phyloP scores from a whole-genome alignment of 164 flowering plant genomes.

The Taxillus chinensis region DNA sequence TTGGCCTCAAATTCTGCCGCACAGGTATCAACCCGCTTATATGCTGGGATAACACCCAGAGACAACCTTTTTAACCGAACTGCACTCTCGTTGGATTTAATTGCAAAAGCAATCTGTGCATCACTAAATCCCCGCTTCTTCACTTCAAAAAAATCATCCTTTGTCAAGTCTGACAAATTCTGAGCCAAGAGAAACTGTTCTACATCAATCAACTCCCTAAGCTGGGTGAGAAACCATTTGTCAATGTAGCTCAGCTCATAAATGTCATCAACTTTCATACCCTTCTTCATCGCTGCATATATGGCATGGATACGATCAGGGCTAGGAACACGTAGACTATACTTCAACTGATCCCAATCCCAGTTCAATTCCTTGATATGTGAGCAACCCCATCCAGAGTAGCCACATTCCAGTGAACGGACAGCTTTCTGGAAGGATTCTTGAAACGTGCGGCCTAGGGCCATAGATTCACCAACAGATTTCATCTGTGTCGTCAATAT shows the following conservation, averaged over 20 bases:
- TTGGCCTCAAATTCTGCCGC: slow-evolving; percentile 99
- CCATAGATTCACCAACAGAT: slow-evolving; percentile 97
- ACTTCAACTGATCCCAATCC: slow-evolving; percentile 87
- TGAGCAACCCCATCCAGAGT: slow-evolving; percentile 90
- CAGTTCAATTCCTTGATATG: slow-evolving; percentile 62
- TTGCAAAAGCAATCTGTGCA: slow-evolving; percentile 87
- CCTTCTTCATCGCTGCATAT: slow-evolving; percentile 92
- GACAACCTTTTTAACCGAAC: slow-evolving; percentile 63
- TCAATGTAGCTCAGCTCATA: slow-evolving; percentile 67
- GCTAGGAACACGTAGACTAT: slow-evolving; percentile 77
- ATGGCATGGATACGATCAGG: slow-evolving; percentile 87
- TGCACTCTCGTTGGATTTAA: slow-evolving; percentile 63
- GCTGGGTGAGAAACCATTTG: slow-evolving; percentile 91
- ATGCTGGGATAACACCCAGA: slow-evolving; percentile 68
- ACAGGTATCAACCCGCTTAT: slow-evolving; percentile 95
- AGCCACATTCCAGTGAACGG: slow-evolving; percentile 76
- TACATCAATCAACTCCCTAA: slow-evolving; percentile 77
- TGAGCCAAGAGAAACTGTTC: slow-evolving; percentile 56
- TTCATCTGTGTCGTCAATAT: slow-evolving; percentile 94
- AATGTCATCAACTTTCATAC: slow-evolving; percentile 86
- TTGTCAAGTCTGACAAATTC: slow-evolving; percentile 44
- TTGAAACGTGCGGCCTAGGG: slow-evolving; percentile 95
- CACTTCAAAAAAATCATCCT: slow-evolving; percentile 70
- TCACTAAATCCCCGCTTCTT: slow-evolving; percentile 94
- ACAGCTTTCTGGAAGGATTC: slow-evolving; percentile 97